These are phyloP conservation scores for Triticum aestivum DNA, from an alignment of 176 grass and related monocot species.

Conservation along the genomic window IWGSC_CS_RefSeq_v2.1 NC_057808.1:522471029-522471528, in stretches of 20 bases:
- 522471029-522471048: background rate
- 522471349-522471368: background rate
- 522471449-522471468: slow-evolving; percentile 42
- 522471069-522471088: slow-evolving; percentile 15
- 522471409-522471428: slow-evolving; percentile 32
- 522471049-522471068: background rate
- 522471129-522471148: background rate
- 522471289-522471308: background rate
- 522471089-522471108: slow-evolving; percentile 36
- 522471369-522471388: slow-evolving; percentile 41
- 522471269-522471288: background rate
- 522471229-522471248: slow-evolving; percentile 41
- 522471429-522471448: slow-evolving; percentile 37
- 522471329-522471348: background rate
- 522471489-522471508: background rate
- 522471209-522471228: slow-evolving; percentile 37
- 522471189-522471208: slow-evolving; percentile 39
- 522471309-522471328: background rate
- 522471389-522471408: slow-evolving; percentile 42
- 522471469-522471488: background rate
- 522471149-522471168: background rate
- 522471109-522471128: background rate
- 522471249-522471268: slow-evolving; percentile 30
- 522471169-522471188: background rate
- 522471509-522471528: background rate